These are phyloP conservation scores for Tylopilus vinaceipallidus DNA, from an alignment of 768 basidiomycete species.

Conservation along the genomic window DNA sequence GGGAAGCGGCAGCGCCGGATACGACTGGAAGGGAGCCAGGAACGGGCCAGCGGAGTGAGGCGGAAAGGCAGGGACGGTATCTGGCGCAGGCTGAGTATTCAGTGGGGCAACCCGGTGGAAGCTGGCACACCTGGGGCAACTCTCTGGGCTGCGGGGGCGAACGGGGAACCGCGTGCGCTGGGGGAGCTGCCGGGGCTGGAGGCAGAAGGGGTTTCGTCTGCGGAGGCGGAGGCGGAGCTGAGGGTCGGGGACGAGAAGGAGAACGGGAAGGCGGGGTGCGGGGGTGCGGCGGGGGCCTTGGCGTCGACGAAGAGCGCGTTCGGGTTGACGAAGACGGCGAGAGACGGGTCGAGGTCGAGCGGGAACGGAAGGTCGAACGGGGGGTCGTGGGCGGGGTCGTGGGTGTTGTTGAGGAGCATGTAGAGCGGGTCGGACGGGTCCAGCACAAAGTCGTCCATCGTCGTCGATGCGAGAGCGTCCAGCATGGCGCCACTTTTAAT, in stretches of 20 bases:
- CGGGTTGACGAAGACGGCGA: slow-evolving; percentile 60
- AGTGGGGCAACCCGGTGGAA: background rate
- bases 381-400: slow-evolving; percentile 33
- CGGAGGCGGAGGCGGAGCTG: slow-evolving; percentile 33
- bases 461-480: background rate
- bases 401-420: slow-evolving; percentile 49
- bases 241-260: slow-evolving; percentile 39
- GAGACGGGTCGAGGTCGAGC: slow-evolving; percentile 51
- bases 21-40: slow-evolving; percentile 38
- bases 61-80: slow-evolving; percentile 15
- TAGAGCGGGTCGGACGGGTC: slow-evolving; percentile 60
- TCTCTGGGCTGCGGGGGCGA: slow-evolving; percentile 21
- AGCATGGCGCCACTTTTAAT: slow-evolving; percentile 28
- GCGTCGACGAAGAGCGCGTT: slow-evolving; percentile 51
- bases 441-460: slow-evolving; percentile 43
- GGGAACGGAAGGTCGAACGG: slow-evolving; percentile 40
- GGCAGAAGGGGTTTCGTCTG: slow-evolving; percentile 26
- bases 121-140: slow-evolving; percentile 18
- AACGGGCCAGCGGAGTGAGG: slow-evolving; percentile 12
- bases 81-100: slow-evolving; percentile 24
- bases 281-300: slow-evolving; percentile 11
- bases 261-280: slow-evolving; percentile 36
- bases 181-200: slow-evolving; percentile 28
- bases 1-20: slow-evolving; percentile 24
- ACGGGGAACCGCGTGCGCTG: slow-evolving; percentile 34